Evolutionary conservation across 1,284 basidiomycete species (phyloP), one percentile per base, ranked within the genome.

Genomic region (Austroboletus rostrupii): DNA sequence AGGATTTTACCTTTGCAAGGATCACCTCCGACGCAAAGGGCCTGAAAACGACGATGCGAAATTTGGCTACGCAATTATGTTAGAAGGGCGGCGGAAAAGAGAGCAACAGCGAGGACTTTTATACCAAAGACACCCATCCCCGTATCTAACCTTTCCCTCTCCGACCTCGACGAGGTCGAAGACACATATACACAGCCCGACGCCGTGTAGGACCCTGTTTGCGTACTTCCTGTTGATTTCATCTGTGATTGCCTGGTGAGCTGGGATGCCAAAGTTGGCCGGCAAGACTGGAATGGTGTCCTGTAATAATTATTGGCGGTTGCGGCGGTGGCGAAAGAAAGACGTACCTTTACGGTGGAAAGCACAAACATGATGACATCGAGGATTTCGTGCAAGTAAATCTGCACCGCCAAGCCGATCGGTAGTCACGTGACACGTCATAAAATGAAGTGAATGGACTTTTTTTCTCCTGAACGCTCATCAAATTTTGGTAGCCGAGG

Each of bases 91-190:
- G 9, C 19, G 36, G 38, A 16, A 19, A 12, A 16, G 37, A 26
- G 41, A 38, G 53, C 11, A 16, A 45, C n/a, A 32, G 4, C 6
- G 21, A 80, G 59, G 49, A 92, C 93, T 83, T 76, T 91, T 92
- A 67, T 98, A 94, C 85, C 92, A 98, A 62, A 96, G 74, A 65
- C 87, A 87, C 0, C 96, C 96, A 68, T 99, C 96, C 0, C 95
- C 95, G 67, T 96, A 97, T 26, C 93, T 79, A 11, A 98, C 86
- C 56, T 89, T 93, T 3, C 96, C 96, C 63, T 97, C 93, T 11
- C 92, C 87, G 2, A 85, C 88, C 57, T 90, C 81, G 1, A 86
- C 75, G 21, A 98, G 72, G 66, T 98, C 95, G 56, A 92, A 96
- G 0, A 94, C 81, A 48, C 85, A 88, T 48, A 98, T 80, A 60